Conservation (phyloP, 2,329 filamentous ascomycete species). For the Colletotrichum sp. region DNA sequence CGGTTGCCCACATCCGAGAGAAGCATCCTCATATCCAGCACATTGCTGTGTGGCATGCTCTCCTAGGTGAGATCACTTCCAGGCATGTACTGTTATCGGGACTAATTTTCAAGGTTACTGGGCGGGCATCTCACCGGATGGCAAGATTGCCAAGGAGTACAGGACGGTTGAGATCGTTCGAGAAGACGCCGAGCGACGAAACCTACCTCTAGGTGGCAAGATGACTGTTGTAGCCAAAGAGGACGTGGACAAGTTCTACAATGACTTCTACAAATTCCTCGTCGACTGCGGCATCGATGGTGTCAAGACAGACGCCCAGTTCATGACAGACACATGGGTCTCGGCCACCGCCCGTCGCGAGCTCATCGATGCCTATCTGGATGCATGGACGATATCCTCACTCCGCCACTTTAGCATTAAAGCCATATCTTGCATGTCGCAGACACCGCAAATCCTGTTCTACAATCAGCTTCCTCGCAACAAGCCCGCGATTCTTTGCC, state of each 20-base stretch:
- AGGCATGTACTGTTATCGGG: conserved; percentile 11
- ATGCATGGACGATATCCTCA: conserved; percentile 81
- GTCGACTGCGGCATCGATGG: conserved; percentile 75
- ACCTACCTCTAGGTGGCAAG: conserved; percentile 60
- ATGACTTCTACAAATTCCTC: conserved; percentile 91
- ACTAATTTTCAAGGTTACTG: conserved; percentile 68
- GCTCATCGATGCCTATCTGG: conserved; percentile 78
- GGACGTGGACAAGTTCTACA: conserved; percentile 78
- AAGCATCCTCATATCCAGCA: conserved; percentile 77
- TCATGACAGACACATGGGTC: conserved; percentile 78
- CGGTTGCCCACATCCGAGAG: conserved; percentile 70
- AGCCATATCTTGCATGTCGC: conserved; percentile 94
- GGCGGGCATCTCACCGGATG: conserved; percentile 81
- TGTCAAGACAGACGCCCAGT: conserved; percentile 94
- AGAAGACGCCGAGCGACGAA: conserved; percentile 48
- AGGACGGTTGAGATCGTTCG: conserved; percentile 69
- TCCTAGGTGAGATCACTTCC: conserved; percentile 48
- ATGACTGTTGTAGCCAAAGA: conserved; percentile 77
- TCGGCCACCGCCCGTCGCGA: conserved; percentile 71
- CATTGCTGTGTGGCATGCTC: conserved; percentile 92
- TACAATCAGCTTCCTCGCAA: conserved; percentile 81
- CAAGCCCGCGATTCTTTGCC: conserved; percentile 73
- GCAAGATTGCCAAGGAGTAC: conserved; percentile 78
- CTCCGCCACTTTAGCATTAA: conserved; percentile 79
- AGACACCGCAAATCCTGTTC: conserved; percentile 85